Percentiles rank a stretch among this genome's conserved stretches.
These are phyloP conservation scores for Phytophthora constricta DNA, from an alignment of 352 stramenopile genomes.

Conservation along the genomic window DNA sequence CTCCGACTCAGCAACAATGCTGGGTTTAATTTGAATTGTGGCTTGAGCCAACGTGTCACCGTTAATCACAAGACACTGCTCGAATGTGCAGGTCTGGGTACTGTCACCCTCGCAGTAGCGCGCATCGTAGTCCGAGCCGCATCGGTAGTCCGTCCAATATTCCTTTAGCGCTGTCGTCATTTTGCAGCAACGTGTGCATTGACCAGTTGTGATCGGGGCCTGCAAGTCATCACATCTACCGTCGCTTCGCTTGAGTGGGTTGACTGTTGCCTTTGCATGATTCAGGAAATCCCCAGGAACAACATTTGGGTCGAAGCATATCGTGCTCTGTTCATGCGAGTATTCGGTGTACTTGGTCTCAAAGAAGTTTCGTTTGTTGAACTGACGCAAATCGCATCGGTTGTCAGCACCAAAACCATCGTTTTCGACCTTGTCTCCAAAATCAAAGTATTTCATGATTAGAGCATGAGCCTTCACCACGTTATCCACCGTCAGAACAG, in stretches of 20 bases:
- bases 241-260: conserved; percentile 41
- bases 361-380: conserved; percentile 54
- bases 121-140: conserved; percentile 51
- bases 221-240: conserved; percentile 26
- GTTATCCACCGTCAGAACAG: conserved; percentile 37
- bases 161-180: conserved; percentile 55
- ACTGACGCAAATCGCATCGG: conserved; percentile 52
- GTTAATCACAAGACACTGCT: conserved; percentile 64
- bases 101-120: conserved; percentile 45
- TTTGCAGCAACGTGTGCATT: conserved; percentile 57
- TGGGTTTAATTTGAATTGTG: conserved; percentile 30
- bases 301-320: conserved; percentile 24
- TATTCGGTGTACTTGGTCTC: conserved; percentile 30
- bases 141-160: conserved; percentile 68
- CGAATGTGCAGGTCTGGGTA: conserved; percentile 39
- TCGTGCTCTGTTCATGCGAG: conserved; percentile 31
- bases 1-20: conserved; percentile 36
- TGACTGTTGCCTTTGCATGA: conserved; percentile 31
- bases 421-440: conserved; percentile 45
- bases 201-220: conserved; percentile 29
- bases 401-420: conserved; percentile 51
- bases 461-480: conserved; percentile 35
- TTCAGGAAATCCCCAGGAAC: conserved; percentile 31
- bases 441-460: conserved; percentile 48
- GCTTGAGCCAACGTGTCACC: conserved; percentile 56